Conservation (phyloP, 306 rosid genomes). For the Heteromeles arbutifolia region DNA sequence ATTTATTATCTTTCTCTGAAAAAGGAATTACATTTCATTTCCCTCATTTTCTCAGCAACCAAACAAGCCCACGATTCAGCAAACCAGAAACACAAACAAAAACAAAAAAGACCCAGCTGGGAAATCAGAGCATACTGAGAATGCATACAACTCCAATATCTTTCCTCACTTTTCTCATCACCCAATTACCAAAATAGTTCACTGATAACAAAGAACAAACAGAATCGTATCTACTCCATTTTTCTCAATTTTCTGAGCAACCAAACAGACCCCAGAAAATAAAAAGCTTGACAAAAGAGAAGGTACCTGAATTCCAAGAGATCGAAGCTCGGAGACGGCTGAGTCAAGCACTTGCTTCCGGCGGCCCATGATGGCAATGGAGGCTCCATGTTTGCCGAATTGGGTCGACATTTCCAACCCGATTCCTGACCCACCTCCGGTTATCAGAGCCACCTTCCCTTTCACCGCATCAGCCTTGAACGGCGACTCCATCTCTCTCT, state of each 20-base stretch:
- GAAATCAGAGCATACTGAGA: not conserved
- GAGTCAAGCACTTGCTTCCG: conserved; percentile 63
- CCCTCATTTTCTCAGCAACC: not conserved
- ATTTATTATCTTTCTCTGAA: not conserved
- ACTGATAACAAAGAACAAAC: not conserved
- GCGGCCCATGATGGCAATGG: conserved; percentile 84
- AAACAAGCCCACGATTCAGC: not conserved
- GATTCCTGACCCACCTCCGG: conserved; percentile 94
- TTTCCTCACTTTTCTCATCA: not conserved
- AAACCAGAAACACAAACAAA: not conserved
- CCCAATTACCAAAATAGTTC: not conserved
- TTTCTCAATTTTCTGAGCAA: not conserved
- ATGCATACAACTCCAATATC: not conserved
- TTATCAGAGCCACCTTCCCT: conserved; percentile 78
- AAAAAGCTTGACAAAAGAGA: not conserved
- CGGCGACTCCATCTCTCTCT: conserved; percentile 46
- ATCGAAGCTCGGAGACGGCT: conserved; percentile 61
- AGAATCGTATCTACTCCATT: not conserved
- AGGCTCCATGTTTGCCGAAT: conserved; percentile 87
- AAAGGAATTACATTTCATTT: not conserved
- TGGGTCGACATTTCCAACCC: conserved; percentile 73
- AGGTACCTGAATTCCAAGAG: conserved; percentile 53
- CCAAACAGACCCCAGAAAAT: not conserved
- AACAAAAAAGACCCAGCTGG: not conserved
- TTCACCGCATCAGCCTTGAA: conserved; percentile 49